A percentile compares a stretch with the other conserved stretches of the same genome.
Evolutionary conservation across 2,329 filamentous ascomycete genomes (phyloP).

Genomic region (Dactylellina haptotyla): DNA sequence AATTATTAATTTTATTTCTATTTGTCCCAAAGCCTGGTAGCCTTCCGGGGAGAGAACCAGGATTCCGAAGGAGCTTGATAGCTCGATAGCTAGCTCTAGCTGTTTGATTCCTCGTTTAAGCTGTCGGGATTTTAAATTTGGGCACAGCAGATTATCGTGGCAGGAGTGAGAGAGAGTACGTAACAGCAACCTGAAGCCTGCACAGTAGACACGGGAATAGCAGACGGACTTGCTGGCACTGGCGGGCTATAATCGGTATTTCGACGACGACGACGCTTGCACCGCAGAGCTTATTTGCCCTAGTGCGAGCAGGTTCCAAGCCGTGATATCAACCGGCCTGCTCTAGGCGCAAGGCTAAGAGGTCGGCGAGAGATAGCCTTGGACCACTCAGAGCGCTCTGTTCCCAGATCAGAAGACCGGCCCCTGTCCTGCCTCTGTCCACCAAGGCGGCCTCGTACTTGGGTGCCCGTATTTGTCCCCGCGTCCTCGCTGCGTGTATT

Average conservation of each 20-base stretch:
- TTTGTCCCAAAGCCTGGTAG: conserved; percentile 19
- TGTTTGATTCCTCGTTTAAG: neutral
- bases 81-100: conserved; percentile 3
- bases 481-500: no score
- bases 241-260: conserved; percentile 4
- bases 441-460: neutral
- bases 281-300: neutral
- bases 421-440: conserved; percentile 22
- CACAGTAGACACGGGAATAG: no score
- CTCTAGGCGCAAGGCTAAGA: conserved; percentile 44
- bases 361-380: conserved; percentile 29
- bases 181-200: neutral
- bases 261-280: neutral
- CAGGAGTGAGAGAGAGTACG: neutral
- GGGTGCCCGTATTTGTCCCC: neutral
- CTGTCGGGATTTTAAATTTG: no score
- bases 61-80: conserved; percentile 1
- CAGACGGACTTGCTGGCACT: no score
- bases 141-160: no score
- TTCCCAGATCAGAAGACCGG: conserved; percentile 22
- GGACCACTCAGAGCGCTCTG: conserved; percentile 45
- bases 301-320: conserved; percentile 11
- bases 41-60: conserved; percentile 27
- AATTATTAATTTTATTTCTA: no score
- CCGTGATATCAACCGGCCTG: conserved; percentile 33